phyloP scores from a whole-genome alignment of 1,284 basidiomycete species.

The Omphalotus olearius region DNA sequence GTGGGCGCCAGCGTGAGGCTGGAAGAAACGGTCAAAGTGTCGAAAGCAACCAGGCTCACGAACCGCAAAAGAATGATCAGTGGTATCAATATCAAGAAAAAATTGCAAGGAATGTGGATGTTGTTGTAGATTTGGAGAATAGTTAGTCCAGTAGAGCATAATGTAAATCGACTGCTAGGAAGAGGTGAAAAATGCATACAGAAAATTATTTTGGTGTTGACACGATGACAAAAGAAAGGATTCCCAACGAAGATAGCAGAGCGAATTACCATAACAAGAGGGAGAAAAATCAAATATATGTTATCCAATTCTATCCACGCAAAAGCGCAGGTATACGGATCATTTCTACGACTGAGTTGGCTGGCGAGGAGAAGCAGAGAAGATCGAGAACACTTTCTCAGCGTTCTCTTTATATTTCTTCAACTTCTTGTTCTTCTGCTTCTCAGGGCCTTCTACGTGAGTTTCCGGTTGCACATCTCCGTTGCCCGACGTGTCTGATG shows the following conservation, averaged over 20 bases:
- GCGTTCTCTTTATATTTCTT: conserved; percentile 81
- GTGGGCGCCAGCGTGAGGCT: too few species aligned
- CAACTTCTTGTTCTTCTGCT: conserved; percentile 63
- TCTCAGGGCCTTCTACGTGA: conserved; percentile 42
- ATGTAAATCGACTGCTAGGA: background rate
- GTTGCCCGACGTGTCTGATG: conserved; percentile 65
- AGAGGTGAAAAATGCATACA: background rate
- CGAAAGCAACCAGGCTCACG: too few species aligned
- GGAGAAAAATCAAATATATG: background rate
- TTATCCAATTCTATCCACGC: background rate
- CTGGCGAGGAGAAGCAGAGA: conserved; percentile 47
- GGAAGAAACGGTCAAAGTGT: too few species aligned
- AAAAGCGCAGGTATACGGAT: background rate
- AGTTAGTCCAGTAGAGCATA: background rate
- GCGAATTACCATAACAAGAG: background rate
- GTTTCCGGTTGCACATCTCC: conserved; percentile 36
- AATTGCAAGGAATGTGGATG: too few species aligned
- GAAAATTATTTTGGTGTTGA: too few species aligned
- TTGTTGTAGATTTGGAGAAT: background rate
- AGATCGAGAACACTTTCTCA: conserved; percentile 76
- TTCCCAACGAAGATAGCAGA: background rate
- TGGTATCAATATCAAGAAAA: too few species aligned
- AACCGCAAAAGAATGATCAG: too few species aligned
- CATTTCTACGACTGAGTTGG: background rate
- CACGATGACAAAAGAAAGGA: too few species aligned